Evolutionary conservation across 805 yeast species (phyloP), one percentile per base, ranked within the genome.

Genomic region (Candida incommunis): DNA sequence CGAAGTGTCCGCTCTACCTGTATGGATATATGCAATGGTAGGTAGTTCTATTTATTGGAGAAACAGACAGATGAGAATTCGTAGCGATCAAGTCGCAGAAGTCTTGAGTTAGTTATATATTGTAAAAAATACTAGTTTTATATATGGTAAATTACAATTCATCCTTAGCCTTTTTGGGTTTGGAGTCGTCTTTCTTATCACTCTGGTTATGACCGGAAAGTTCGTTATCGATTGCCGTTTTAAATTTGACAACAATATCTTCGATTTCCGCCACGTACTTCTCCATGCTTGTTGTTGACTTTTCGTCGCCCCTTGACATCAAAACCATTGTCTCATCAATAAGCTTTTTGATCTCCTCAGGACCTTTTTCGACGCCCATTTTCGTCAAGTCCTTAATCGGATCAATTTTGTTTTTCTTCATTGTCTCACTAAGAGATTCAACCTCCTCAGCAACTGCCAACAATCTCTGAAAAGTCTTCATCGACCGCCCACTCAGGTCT

Each of bases 21-120:
- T 86, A 21, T 86, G 96, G 96, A 47, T 80, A 2, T 66, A 65
- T 23, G 95, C 95, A 1, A 79, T 86, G 80, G 51, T 68, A 24
- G 95, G 95, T 0, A 78, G 80, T 11, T 71, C 52, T 22, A 57
- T 74, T 41, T 78, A 79, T 34, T 84, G 85, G 60, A 67, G 96
- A 48, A 83, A 85, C 29, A 70, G 75, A 50, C 84, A 86, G 1
- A 86, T 85, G 59, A 67, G 65, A 49, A 85, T 86, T 50, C 74
- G 76, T 45, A 67, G 76, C 3, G 95, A 86, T 56, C 65, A 82
- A 41, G 76, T 85, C 2, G 94, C 94, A 0, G 90, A 80, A 58
- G 86, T 31, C n/a, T 31, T 31, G 37, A n/a, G 13, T 31, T 31
- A 31, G 20, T 31, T 43, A 25, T 13, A 26, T 21, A 20, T 41